These are phyloP conservation scores for Fusarium chlamydosporum DNA, from an alignment of 2,329 filamentous ascomycete genomes.

Conservation along the genomic window DNA sequence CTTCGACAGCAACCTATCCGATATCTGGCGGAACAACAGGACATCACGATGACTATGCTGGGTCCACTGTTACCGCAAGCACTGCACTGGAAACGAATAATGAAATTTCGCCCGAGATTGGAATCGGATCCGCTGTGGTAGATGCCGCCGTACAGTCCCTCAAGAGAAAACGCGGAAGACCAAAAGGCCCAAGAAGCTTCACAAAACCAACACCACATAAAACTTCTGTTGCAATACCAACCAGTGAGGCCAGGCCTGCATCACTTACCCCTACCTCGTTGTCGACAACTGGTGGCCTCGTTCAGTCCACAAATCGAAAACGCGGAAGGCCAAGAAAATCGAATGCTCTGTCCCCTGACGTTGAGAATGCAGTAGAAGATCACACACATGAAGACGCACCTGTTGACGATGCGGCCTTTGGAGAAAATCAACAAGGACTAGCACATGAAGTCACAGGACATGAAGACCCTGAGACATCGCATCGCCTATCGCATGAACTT, in stretches of 20 bases:
- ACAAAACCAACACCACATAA: neutral
- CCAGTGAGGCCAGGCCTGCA: neutral
- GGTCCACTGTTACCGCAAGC: neutral
- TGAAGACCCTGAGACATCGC: neutral
- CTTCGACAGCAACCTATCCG: neutral
- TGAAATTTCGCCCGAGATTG: neutral
- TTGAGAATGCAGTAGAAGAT: neutral
- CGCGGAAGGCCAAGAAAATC: constrained; percentile 27
- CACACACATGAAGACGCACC: neutral
- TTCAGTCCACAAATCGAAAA: constrained; percentile 10
- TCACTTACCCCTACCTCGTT: neutral
- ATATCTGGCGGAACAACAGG: neutral
- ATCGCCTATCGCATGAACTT: constrained; percentile 22
- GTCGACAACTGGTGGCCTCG: neutral
- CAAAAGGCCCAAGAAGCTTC: constrained; percentile 26
- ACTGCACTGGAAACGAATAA: neutral
- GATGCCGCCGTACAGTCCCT: constrained; percentile 7
- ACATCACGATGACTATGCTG: neutral
- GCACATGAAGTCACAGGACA: neutral
- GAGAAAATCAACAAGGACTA: neutral
- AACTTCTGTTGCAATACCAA: neutral
- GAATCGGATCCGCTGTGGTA: neutral
- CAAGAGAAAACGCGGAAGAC: constrained; percentile 46
- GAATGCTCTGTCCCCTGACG: neutral
- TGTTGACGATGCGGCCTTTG: neutral